Evolutionary conservation across 1,284 basidiomycete genomes (phyloP), one percentile per base, ranked within the genome.

Genomic region (Cutaneotrichosporon mucoides): DNA sequence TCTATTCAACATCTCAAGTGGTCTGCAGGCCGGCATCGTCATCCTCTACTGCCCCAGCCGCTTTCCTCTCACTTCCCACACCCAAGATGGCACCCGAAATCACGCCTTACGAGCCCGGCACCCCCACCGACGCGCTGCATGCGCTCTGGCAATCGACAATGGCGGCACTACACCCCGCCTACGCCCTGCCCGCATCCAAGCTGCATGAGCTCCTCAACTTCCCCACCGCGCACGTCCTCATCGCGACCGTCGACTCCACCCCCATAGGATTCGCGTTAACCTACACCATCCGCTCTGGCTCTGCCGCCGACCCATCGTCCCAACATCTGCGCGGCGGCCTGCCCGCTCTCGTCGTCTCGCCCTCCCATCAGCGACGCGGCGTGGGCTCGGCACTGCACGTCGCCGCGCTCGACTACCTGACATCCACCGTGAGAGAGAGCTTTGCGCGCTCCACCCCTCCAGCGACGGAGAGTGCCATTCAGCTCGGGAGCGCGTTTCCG

Each of bases 401-500:
- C 24, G 56, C 53, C 5, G 60, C 66, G 8, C 8, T 66, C 2
- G 13, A 37, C 0, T 35, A 61, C 45, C 58, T 69, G n/a, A 49
- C 44, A 7, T n/a, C 35, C 1, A 7, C 34, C 16, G 59, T 68
- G 2, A 54, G 47, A 2, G 45, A 35, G 1, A 60, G 57, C 5
- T 53, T 67, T 2, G 1, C 5, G 0, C 15, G 1, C 9, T 67
- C 68, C 3, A 35, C 53, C 0, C 65, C 63, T 0, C 24, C 48
- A 0, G 33, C 62, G 5, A 54, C 34, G 5, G 46, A 55, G n/a
- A 48, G 56, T 2, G n/a, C 12, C 0, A 51, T 69, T 15, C 63
- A 65, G 54, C 62, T 69, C 16, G 68, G 68, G 12, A 60, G 59
- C 12, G 56, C 45, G 4, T 69, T 66, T 33, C 68, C 68, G 2